Base-by-base conservation (phyloP, 2,329 filamentous ascomycete species). In the Alternaria ventricosa region DNA sequence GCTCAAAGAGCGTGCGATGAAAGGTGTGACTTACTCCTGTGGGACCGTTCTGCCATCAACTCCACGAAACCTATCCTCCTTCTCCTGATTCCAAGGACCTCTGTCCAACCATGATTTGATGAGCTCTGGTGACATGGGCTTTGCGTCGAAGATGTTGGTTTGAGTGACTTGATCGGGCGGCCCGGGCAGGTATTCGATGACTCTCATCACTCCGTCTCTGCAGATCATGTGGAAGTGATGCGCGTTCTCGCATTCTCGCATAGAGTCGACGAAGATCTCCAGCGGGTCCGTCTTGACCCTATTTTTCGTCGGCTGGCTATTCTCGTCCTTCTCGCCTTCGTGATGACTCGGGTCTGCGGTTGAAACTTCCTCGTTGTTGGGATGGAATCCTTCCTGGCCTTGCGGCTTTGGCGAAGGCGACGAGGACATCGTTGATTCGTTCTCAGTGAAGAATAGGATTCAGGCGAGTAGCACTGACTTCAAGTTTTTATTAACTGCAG, bases 71-170 rank as follows among this genome's bases (percentile, higher is more conserved):
- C n/a, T 47, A 12, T 59, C 56, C 20, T 59, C 56, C 1, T 18
- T 33, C 25, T 9, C 49, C n/a, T 59, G 60, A 20, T 50, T 59
- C 50, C 49, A 63, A 23, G 43, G 30, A 27, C 27, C 22, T 45
- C 46, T 43, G 50, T 55, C 49, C 23, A 63, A 49, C 49, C 30
- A 63, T 6, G 44, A 28, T 44, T 59, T 63, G 43, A 59, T 49
- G 10, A 63, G 10, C 20, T 49, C 60, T 28, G 44, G 55, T 3
- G 55, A 59, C 50, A 59, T 44, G 4, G 60, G 60, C 20, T 55
- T 59, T n/a, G 41, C 55, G 9, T 63, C 50, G 20, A 59, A 63
- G 27, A 63, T 27, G 27, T 44, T 33, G 5, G 41, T 47, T 3
- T n/a, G 23, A n/a, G 60, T 63, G 5, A 50, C 44, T 7, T 25